These are phyloP conservation scores for Venustampulla echinocandica DNA, from an alignment of 495 filamentous ascomycete genomes.

Conservation along the genomic window DNA sequence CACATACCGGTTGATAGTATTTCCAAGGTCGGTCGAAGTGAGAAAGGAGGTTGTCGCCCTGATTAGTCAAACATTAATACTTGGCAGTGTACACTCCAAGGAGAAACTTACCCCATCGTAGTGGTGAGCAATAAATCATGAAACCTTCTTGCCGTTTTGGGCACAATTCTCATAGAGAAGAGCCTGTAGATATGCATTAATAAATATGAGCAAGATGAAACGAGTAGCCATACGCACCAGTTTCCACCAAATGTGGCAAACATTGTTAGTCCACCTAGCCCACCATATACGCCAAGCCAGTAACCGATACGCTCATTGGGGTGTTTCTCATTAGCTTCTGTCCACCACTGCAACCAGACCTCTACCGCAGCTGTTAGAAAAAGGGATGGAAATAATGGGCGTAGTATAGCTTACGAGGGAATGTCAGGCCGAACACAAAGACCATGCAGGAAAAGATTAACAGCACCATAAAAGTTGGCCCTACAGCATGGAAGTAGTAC, in stretches of 20 bases:
- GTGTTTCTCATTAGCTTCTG: conserved; percentile 17
- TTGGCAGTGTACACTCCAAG: too few species aligned
- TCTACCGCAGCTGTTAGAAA: conserved; percentile 32
- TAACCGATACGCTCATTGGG: conserved; percentile 14
- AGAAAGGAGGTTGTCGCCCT: neutral
- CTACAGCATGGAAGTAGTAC: conserved; percentile 1
- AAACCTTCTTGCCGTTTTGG: neutral
- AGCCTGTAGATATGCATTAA: neutral
- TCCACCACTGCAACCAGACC: conserved; percentile 23
- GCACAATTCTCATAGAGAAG: neutral
- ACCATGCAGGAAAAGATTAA: neutral
- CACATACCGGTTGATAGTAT: too few species aligned
- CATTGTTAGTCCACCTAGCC: neutral
- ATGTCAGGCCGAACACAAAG: conserved; percentile 31
- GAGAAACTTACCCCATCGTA: too few species aligned
- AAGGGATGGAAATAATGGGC: neutral
- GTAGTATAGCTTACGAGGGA: conserved; percentile 18
- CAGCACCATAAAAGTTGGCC: neutral
- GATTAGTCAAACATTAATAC: neutral
- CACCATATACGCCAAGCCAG: conserved; percentile 22
- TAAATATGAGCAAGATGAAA: too few species aligned
- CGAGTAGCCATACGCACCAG: neutral
- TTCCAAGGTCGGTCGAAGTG: neutral
- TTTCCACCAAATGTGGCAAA: neutral
- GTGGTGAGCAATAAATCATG: neutral